Evolutionary conservation across 108 stramenopile species (phyloP).

Genomic region (Discostella pseudostelligera): DNA sequence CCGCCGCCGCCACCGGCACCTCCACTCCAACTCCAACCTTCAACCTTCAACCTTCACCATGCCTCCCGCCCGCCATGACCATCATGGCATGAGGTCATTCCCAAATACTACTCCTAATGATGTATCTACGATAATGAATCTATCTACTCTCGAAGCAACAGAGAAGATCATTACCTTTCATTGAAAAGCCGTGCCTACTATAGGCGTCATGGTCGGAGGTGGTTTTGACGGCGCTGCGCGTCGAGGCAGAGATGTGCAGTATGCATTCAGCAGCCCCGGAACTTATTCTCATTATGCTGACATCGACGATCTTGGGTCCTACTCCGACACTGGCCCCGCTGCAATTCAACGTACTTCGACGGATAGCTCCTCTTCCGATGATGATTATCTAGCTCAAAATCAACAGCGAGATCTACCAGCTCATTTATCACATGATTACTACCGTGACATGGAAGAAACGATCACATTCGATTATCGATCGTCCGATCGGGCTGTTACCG

Average conservation of each 20-base stretch:
- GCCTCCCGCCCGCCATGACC: no score
- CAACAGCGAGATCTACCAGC: neutral
- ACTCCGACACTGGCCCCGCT: constrained; percentile 8
- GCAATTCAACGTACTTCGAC: neutral
- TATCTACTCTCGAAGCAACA: no score
- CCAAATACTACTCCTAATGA: no score
- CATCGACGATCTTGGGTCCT: neutral
- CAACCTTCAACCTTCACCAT: no score
- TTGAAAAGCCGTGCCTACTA: no score
- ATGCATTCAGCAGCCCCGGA: neutral
- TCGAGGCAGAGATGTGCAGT: neutral
- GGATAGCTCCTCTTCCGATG: constrained; percentile 2
- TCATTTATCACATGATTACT: neutral
- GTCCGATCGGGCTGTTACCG: neutral
- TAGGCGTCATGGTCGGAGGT: constrained; percentile 4
- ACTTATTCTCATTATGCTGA: neutral
- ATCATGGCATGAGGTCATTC: no score
- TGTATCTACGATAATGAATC: no score
- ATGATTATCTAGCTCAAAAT: neutral
- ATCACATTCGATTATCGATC: constrained; percentile 9
- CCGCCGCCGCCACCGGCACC: no score
- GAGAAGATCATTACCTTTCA: no score
- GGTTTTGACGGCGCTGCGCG: neutral
- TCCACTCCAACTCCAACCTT: no score
- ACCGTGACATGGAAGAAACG: neutral